phyloP scores from a whole-genome alignment of 306 rosid species.

The Corylus americana region DNA sequence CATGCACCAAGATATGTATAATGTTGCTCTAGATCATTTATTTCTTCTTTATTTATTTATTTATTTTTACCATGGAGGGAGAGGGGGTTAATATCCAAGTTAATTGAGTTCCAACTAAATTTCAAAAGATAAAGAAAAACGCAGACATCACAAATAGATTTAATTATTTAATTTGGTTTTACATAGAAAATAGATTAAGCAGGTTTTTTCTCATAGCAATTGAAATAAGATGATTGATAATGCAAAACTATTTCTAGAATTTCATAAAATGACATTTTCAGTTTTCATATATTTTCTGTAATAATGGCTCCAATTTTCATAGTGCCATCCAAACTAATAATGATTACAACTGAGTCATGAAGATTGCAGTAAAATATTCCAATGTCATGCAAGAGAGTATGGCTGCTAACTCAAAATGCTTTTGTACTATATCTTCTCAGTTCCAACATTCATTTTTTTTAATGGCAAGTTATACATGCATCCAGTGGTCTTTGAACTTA shows the following conservation, averaged over 20 bases:
- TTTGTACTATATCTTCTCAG: too few species aligned
- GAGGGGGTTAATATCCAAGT: too few species aligned
- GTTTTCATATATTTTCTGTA: neutral
- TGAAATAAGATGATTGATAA: neutral
- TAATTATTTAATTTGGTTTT: neutral
- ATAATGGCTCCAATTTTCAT: neutral
- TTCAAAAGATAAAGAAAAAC: too few species aligned
- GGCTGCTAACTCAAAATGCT: neutral
- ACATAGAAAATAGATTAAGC: neutral
- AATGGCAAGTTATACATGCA: too few species aligned
- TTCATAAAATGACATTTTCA: neutral
- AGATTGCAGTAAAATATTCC: neutral
- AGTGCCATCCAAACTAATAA: neutral
- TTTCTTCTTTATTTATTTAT: neutral
- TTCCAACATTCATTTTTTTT: too few species aligned
- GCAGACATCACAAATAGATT: neutral
- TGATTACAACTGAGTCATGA: neutral
- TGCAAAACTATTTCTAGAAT: neutral
- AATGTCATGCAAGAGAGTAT: neutral
- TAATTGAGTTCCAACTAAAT: too few species aligned
- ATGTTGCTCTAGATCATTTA: neutral
- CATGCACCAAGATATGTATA: conserved; percentile 1
- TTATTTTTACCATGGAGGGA: too few species aligned
- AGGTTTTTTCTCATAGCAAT: neutral
- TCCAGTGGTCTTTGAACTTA: too few species aligned